These are phyloP conservation scores for Talaromyces borbonicus DNA, from an alignment of 495 filamentous ascomycete species.

Conservation along the genomic window DNA sequence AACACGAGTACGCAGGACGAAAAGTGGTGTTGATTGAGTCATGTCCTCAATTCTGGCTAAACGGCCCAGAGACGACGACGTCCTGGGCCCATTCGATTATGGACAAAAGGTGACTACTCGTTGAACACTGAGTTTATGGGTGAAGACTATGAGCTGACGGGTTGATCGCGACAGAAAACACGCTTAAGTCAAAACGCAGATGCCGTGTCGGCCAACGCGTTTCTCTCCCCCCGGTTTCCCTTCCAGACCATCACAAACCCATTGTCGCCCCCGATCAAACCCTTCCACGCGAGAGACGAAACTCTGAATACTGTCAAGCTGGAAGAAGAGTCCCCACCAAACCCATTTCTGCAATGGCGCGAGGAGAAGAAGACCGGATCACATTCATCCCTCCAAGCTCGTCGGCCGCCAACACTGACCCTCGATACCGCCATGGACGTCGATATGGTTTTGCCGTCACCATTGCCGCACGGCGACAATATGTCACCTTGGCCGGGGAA, in stretches of 20 bases:
- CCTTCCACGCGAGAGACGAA: not conserved
- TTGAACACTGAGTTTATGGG: not conserved
- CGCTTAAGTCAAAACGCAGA: not conserved
- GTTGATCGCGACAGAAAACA: not conserved
- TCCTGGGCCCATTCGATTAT: constrained; percentile 10
- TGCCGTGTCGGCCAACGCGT: not conserved
- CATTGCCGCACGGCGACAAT: constrained; percentile 19
- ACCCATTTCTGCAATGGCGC: constrained; percentile 6
- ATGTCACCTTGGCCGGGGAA: constrained; percentile 24
- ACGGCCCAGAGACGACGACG: constrained; percentile 17
- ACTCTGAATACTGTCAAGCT: not conserved
- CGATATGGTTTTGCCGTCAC: constrained; percentile 38
- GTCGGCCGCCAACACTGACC: constrained; percentile 8
- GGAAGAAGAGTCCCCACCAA: not conserved
- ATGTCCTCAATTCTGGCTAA: constrained; percentile 16
- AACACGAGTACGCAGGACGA: too few relatives aligned
- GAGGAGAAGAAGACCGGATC: constrained; percentile 1
- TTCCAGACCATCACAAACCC: not conserved
- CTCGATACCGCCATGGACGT: constrained; percentile 28
- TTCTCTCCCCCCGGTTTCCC: not conserved
- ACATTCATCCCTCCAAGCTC: constrained; percentile 3
- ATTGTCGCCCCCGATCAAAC: not conserved
- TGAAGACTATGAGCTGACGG: not conserved
- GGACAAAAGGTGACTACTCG: constrained; percentile 16
- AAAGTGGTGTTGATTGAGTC: not conserved